A percentile compares a stretch with the other conserved stretches of the same genome.
Evolutionary conservation across 495 filamentous ascomycete genomes (phyloP).

Genomic region (Geopyxis carbonaria): DNA sequence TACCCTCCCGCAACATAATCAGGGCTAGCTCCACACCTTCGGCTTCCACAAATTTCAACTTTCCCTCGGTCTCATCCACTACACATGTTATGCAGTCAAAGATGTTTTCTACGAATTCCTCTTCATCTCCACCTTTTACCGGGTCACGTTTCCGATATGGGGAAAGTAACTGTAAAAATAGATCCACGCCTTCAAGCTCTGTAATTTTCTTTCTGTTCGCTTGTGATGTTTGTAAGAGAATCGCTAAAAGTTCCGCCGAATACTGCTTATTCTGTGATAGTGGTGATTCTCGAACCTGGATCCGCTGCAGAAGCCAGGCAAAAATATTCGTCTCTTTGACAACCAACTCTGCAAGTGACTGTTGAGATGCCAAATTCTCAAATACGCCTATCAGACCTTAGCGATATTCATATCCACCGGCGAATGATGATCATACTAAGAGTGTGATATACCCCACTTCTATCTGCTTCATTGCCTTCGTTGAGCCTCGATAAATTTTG

Average conservation of each 20-base stretch:
- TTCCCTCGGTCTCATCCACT: conserved; percentile 58
- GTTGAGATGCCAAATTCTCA: conserved; percentile 68
- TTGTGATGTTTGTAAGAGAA: conserved; percentile 55
- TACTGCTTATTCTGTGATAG: conserved; percentile 88
- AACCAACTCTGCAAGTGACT: conserved; percentile 48
- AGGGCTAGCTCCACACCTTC: conserved; percentile 84
- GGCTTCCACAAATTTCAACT: conserved; percentile 66
- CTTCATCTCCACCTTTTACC: conserved; percentile 68
- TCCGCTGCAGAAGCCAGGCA: conserved; percentile 57
- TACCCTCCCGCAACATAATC: conserved; percentile 74
- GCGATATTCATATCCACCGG: not conserved
- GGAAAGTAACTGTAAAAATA: conserved; percentile 64
- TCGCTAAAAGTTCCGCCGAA: conserved; percentile 76
- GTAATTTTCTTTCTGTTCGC: conserved; percentile 48
- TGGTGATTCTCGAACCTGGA: conserved; percentile 42
- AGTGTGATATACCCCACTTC: conserved; percentile 70
- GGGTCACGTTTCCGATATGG: conserved; percentile 86
- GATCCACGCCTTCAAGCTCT: conserved; percentile 54
- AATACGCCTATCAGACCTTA: conserved; percentile 37
- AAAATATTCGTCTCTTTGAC: conserved; percentile 49
- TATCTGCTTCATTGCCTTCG: conserved; percentile 61
- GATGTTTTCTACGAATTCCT: conserved; percentile 85
- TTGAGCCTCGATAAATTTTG: conserved; percentile 72
- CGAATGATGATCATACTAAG: conserved; percentile 33
- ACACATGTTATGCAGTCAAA: conserved; percentile 72